Percentiles rank a stretch among this genome's conserved stretches.
phyloP scores from a whole-genome alignment of 2,329 filamentous ascomycete species.

The Alternaria conjuncta region DNA sequence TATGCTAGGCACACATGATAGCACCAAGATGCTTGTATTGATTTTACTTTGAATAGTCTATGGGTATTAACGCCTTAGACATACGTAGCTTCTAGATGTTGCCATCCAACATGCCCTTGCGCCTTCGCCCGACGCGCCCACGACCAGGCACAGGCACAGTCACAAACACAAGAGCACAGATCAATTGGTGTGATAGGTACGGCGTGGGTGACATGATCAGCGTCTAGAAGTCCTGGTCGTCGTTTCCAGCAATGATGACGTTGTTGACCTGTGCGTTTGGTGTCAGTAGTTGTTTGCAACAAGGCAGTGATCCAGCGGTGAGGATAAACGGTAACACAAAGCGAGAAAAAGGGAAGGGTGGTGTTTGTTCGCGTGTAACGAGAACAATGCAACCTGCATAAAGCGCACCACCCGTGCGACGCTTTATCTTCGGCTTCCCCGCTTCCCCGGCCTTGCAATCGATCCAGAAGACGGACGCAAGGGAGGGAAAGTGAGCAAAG shows the following conservation, averaged over 20 bases:
- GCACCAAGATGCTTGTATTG: constrained; percentile 10
- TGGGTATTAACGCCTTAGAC: neutral
- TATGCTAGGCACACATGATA: neutral
- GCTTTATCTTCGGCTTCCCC: constrained; percentile 15
- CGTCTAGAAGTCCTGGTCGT: constrained; percentile 82
- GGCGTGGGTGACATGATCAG: neutral
- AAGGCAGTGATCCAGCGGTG: neutral
- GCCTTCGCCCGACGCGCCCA: neutral
- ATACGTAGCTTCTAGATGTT: neutral
- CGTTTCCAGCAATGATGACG: constrained; percentile 87
- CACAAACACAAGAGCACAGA: neutral
- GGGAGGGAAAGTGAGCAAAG: constrained; percentile 14
- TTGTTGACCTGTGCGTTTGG: constrained; percentile 70
- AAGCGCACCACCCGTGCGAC: constrained; percentile 10
- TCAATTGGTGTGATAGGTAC: neutral
- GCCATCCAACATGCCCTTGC: neutral
- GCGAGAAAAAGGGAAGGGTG: constrained; percentile 1
- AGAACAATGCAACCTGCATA: constrained; percentile 12
- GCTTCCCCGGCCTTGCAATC: constrained; percentile 27
- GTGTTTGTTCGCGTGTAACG: constrained; percentile 29
- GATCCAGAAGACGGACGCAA: constrained; percentile 13
- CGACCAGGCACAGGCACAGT: neutral
- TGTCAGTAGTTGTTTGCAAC: constrained; percentile 15
- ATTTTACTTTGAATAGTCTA: constrained; percentile 7
- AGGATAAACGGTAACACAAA: constrained; percentile 15